A percentile compares a stretch with the other conserved stretches of the same genome.
Conservation (phyloP, 2,329 filamentous ascomycete genomes). For the Cladophialophora bantiana region DNA sequence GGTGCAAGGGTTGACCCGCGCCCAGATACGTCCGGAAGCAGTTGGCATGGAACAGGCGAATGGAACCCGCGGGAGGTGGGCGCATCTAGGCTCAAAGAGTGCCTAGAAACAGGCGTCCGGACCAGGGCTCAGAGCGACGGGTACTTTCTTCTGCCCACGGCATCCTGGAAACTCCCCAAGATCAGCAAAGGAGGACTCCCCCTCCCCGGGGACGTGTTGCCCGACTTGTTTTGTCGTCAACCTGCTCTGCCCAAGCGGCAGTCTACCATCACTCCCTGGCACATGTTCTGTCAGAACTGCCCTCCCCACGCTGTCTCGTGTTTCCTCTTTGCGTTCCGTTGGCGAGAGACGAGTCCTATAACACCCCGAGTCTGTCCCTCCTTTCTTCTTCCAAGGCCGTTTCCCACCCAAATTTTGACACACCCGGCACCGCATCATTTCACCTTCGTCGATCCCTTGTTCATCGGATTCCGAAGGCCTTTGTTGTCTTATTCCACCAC, state of each 20-base stretch:
- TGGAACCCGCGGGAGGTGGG: conserved; percentile 24
- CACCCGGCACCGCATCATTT: conserved; percentile 20
- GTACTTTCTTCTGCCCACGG: conserved; percentile 30
- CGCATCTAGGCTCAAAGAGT: conserved; percentile 16
- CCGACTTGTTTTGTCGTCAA: conserved; percentile 17
- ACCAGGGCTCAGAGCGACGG: conserved; percentile 17
- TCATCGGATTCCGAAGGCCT: conserved; percentile 12
- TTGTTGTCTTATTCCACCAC: conserved; percentile 20
- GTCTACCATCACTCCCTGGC: conserved; percentile 14
- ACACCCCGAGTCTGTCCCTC: conserved; percentile 23
- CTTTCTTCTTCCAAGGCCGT: conserved; percentile 15
- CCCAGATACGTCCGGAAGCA: conserved; percentile 9
- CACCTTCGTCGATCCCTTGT: conserved; percentile 3
- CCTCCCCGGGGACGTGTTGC: conserved; percentile 12
- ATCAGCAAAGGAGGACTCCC: conserved; percentile 24
- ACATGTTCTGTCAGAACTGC: conserved; percentile 5
- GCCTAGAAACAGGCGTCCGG: conserved; percentile 17
- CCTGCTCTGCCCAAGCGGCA: conserved; percentile 13
- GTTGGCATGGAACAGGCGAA: conserved; percentile 12
- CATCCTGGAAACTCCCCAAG: conserved; percentile 4
- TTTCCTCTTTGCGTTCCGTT: conserved; percentile 15
- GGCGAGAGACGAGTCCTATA: conserved; percentile 21
- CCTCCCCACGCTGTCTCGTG: conserved; percentile 11
- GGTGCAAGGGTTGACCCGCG: conserved; percentile 17
- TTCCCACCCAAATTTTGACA: conserved; percentile 19